phyloP scores from a whole-genome alignment of 2,329 filamentous ascomycete genomes.

The Fusarium longipes region DNA sequence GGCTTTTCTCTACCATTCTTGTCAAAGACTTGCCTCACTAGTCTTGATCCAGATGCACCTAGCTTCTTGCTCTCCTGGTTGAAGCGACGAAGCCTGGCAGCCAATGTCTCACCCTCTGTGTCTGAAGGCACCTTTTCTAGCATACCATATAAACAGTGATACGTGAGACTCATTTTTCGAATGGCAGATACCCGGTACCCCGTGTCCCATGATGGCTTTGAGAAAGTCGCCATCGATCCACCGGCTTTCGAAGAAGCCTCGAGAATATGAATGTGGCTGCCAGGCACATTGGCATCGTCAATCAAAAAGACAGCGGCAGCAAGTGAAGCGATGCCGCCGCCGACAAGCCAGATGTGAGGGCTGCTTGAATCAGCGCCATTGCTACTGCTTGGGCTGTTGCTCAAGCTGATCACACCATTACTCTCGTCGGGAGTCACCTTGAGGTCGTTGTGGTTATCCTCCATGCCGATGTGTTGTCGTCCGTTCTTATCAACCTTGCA shows the following conservation, averaged over 20 bases:
- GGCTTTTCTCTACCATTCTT: constrained; percentile 32
- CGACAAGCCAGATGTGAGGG: constrained; percentile 45
- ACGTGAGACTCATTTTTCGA: constrained; percentile 45
- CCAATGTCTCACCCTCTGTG: constrained; percentile 36
- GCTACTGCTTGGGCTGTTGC: constrained; percentile 28
- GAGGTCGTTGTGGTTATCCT: constrained; percentile 5
- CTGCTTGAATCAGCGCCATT: constrained; percentile 21
- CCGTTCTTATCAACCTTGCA: constrained; percentile 1
- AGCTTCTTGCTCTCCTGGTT: constrained; percentile 41
- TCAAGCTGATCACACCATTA: constrained; percentile 17
- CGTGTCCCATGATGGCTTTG: constrained; percentile 41
- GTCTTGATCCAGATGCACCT: constrained; percentile 41
- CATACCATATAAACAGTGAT: constrained; percentile 44
- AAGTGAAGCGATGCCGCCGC: constrained; percentile 44
- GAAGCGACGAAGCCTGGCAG: constrained; percentile 41
- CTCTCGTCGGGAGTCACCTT: neutral
- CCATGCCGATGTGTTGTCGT: constrained; percentile 18
- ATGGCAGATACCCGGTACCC: constrained; percentile 46
- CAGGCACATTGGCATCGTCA: constrained; percentile 42
- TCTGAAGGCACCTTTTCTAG: constrained; percentile 42
- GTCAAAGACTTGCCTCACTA: constrained; percentile 40
- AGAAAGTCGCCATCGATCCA: constrained; percentile 41
- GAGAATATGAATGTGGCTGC: constrained; percentile 44
- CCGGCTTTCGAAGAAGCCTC: constrained; percentile 41
- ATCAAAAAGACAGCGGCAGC: constrained; percentile 44